These are phyloP conservation scores for Dentipellis sp. DNA, from an alignment of 768 basidiomycete species.

Conservation along the genomic window DNA sequence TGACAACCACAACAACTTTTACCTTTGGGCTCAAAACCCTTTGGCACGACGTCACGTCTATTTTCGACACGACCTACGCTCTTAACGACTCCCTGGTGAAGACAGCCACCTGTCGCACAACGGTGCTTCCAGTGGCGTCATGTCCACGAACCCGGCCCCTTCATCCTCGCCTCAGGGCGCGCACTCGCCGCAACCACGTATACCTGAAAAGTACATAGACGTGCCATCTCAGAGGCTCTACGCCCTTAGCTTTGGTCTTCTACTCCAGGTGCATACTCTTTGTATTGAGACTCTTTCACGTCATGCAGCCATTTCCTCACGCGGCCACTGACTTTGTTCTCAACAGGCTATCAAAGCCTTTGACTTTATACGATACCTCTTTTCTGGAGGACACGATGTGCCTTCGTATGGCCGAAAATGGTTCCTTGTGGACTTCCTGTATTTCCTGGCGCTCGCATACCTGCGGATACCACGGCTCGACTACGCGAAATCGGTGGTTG, in stretches of 20 bases:
- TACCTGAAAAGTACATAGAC: constrained; percentile 68
- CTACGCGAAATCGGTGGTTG: constrained; percentile 53
- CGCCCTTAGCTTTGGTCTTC: constrained; percentile 60
- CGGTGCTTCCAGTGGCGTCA: not conserved
- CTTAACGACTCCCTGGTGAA: no score
- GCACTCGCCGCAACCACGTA: constrained; percentile 34
- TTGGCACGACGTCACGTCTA: no score
- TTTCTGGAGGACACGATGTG: constrained; percentile 32
- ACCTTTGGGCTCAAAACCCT: no score
- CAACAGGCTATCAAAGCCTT: constrained; percentile 65
- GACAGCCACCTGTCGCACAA: no score
- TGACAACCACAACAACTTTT: not conserved
- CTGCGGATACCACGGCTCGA: constrained; percentile 69
- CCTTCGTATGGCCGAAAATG: constrained; percentile 49
- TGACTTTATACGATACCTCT: constrained; percentile 51
- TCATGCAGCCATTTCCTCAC: not conserved
- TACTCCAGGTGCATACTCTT: constrained; percentile 54
- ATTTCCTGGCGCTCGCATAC: constrained; percentile 44
- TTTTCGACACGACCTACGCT: no score
- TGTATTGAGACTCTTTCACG: no score
- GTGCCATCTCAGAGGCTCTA: constrained; percentile 76
- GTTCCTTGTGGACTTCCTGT: constrained; percentile 61
- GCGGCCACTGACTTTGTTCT: not conserved
- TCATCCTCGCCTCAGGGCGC: not conserved
- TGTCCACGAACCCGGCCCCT: not conserved